Conservation (phyloP, 2,329 filamentous ascomycete species). For the Botrytis hyacinthi region DNA sequence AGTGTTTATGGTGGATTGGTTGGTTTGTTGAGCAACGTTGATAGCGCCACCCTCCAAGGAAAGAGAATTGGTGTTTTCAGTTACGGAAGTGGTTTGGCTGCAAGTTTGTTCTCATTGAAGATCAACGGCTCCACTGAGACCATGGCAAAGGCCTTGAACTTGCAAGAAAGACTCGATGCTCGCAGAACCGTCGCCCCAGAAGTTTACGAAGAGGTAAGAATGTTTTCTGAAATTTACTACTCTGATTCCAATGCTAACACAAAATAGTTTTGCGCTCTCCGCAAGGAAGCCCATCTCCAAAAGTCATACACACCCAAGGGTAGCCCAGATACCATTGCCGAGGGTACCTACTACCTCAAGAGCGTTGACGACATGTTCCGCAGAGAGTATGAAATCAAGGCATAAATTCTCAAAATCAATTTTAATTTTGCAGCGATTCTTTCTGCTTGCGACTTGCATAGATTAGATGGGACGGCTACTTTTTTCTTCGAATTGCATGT, state of each 20-base stretch:
- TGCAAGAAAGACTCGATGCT: constrained; percentile 65
- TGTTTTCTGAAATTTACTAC: background rate
- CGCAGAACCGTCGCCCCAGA: constrained; percentile 66
- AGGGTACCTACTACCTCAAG: constrained; percentile 74
- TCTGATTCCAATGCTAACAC: constrained; percentile 30
- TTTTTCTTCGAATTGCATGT: constrained; percentile 8
- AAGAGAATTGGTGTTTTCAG: constrained; percentile 59
- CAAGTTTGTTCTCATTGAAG: constrained; percentile 70
- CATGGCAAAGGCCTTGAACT: constrained; percentile 66
- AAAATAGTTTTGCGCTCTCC: constrained; percentile 69
- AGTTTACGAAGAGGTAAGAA: constrained; percentile 71
- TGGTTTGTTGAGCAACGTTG: constrained; percentile 52
- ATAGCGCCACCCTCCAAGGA: constrained; percentile 55
- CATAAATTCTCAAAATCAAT: constrained; percentile 42
- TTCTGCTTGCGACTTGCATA: constrained; percentile 10
- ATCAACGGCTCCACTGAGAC: constrained; percentile 67
- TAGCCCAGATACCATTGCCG: constrained; percentile 61
- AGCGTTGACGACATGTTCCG: constrained; percentile 85
- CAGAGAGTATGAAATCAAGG: constrained; percentile 74
- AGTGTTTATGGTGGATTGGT: constrained; percentile 58
- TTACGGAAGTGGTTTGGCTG: constrained; percentile 70
- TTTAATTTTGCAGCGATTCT: constrained; percentile 9
- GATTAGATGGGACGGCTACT: background rate
- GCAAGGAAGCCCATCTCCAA: constrained; percentile 79
- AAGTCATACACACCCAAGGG: constrained; percentile 74